Conservation (phyloP, 208 protist genomes). For the Tritrichomonas musculus region DNA sequence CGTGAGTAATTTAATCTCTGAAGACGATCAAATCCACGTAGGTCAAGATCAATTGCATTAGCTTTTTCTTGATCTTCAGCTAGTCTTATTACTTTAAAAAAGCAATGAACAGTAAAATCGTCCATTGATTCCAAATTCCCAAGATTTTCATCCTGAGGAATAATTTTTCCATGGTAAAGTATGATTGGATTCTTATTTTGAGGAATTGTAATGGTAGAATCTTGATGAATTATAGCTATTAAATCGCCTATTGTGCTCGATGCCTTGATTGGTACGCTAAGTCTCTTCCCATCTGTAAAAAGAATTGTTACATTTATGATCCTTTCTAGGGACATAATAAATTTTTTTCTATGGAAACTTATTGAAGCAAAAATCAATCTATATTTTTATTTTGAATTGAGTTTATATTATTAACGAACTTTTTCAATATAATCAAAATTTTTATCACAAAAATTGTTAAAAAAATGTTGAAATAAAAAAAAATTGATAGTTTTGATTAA, state of each 20-base stretch:
- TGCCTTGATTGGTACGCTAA: too few species aligned
- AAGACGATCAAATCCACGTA: not conserved
- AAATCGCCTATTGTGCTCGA: not conserved
- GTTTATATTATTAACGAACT: too few species aligned
- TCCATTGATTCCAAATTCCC: not conserved
- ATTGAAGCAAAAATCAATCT: too few species aligned
- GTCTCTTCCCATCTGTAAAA: too few species aligned
- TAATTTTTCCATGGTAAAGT: not conserved
- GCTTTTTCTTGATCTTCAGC: not conserved
- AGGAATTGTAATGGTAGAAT: not conserved
- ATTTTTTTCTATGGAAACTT: too few species aligned
- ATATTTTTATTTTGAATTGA: too few species aligned
- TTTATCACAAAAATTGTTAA: too few species aligned
- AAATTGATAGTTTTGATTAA: too few species aligned
- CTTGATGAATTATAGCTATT: not conserved
- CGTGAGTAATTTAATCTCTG: not conserved
- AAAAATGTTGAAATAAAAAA: too few species aligned
- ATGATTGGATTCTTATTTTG: not conserved
- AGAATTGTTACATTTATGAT: too few species aligned
- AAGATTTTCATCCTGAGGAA: not conserved
- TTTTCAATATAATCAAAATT: too few species aligned
- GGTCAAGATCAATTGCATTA: not conserved
- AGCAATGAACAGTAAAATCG: slow-evolving; percentile 2
- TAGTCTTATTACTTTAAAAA: not conserved
- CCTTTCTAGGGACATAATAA: too few species aligned